Conservation (phyloP, 2,329 filamentous ascomycete genomes). For the Colletotrichum tropicicola region DNA sequence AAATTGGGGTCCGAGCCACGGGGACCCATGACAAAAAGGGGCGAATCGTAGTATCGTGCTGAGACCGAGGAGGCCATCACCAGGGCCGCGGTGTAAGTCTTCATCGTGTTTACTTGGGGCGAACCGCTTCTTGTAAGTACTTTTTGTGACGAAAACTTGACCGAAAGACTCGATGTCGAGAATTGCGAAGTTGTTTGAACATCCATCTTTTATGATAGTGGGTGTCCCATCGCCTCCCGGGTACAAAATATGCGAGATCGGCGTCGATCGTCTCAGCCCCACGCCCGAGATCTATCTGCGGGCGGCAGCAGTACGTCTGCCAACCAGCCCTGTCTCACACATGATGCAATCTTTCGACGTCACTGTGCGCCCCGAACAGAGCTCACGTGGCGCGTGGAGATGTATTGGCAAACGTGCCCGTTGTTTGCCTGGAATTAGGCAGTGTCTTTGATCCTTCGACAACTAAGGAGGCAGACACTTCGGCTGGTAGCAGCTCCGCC, state of each 20-base stretch:
- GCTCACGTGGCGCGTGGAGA: neutral
- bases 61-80: neutral
- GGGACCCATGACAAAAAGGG: neutral
- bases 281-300: neutral
- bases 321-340: neutral
- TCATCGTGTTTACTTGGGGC: too few relatives aligned
- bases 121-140: neutral
- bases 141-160: neutral
- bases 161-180: neutral
- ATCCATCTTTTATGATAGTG: too few relatives aligned
- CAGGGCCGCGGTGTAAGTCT: neutral
- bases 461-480: neutral
- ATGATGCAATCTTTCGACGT: neutral
- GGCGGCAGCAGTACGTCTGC: slow-evolving; percentile 8
- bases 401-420: too few relatives aligned
- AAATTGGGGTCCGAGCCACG: neutral
- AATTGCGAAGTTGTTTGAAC: too few relatives aligned
- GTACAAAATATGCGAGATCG: neutral
- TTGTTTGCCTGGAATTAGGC: too few relatives aligned
- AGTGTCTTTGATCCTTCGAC: neutral
- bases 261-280: neutral
- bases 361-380: too few relatives aligned
- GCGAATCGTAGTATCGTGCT: neutral
- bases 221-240: too few relatives aligned
- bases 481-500: neutral